Base-by-base conservation (phyloP, 1,284 basidiomycete genomes). In the Ustilago nuda region DNA sequence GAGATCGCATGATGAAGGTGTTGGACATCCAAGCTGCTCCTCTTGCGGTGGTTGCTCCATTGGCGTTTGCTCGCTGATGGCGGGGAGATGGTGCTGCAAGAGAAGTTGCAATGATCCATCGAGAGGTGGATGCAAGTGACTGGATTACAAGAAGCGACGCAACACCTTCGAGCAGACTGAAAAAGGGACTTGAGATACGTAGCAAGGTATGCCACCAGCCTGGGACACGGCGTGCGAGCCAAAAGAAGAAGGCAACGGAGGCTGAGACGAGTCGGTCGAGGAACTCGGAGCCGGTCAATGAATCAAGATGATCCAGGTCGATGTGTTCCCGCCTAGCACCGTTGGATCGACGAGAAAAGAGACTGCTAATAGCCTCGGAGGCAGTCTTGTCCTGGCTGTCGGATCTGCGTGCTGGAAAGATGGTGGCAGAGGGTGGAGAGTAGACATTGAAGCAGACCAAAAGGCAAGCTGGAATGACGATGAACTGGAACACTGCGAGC, bases 1-100 rank as follows among this genome's bases (percentile, higher is more conserved):
- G 71, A 27, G 71, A 64, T 33, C 74, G 74, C 66, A 81, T 72
- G 56, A 81, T 54, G 27, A 73, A 61, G 36, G 72, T 76, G 55
- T 71, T 69, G 55, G 59, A 59, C 48, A 76, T 48, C 66, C 72
- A 70, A 9, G 74, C 58, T 35, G 74, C 66, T 15, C 58, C 61
- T 39, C 39, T 50, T n/a, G 56, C 39, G 19, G 59, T 37, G 8
- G 55, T 35, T 1, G 61, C 50, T 5, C 46, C 27, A 4, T 55
- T 56, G 0, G 66, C 51, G 3, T 66, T 7, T 12, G 93, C 92
- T 51, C 90, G 88, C 61, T n/a, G 92, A 92, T 74, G 90, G 88
- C 3, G 94, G 88, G n/a, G 89, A 87, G 64, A 87, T 87, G 79
- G 97, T 88, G 66, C 94, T 89, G 63, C 88, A 90, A 86, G 91